Evolutionary conservation across 148 eudicot genomes (phyloP), one percentile per base, ranked within the genome.

Genomic region (Dianthus caryophyllus): DNA sequence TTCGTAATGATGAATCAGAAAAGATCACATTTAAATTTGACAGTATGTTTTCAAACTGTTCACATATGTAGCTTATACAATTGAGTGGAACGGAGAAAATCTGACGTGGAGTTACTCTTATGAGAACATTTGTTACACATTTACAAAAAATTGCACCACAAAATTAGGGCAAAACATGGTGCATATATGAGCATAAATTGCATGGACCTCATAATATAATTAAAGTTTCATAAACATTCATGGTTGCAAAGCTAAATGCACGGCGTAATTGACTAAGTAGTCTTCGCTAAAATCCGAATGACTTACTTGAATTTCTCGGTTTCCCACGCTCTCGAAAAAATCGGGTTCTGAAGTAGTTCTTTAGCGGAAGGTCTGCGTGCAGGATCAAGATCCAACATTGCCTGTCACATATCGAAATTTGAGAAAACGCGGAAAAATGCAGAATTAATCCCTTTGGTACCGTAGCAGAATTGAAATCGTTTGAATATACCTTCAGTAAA

Each of bases 301-400:
- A 31, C 33, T 72, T 36, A 77, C 71, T 72, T 81, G 69, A 22
- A 29, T 67, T 71, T 79, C 24, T 26, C 44, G 55, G 49, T 58
- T 73, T 49, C 66, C 31, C 66, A 64, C 61, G 41, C 63, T 73
- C 79, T 80, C 63, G 73, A 68, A 53, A 93, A 85, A 2, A 93
- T 80, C 33, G 95, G 83, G 78, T 84, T 76, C 57, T 79, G 72
- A 25, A 85, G 70, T 41, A 93, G 41, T 57, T 89, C 89, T 76
- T 76, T 84, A 21, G 98, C 95, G 61, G 96, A 87, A 73, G 96
- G 98, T 52, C 98, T 78, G 17, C 74, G 72, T 33, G 75, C 64
- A 25, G 98, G 96, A 81, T 89, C 90, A 47, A 87, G 84, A 71
- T 89, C 89, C 79, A 93, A 84, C 98, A 93, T 93, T 14, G 75